These are phyloP conservation scores for Trichocomaceae sp. DNA, from an alignment of 2,329 filamentous ascomycete genomes.

Conservation along the genomic window DNA sequence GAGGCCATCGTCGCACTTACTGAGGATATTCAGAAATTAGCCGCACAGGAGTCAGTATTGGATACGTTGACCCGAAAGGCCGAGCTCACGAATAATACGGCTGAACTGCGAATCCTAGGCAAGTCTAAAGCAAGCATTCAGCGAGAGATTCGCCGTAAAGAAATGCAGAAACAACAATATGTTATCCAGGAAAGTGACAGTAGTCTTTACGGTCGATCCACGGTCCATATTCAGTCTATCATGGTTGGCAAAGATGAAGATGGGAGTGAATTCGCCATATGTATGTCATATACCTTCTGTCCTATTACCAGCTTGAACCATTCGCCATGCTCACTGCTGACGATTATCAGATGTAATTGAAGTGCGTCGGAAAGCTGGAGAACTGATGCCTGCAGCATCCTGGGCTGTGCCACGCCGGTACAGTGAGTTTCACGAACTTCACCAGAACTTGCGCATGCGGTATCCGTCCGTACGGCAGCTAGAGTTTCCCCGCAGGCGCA, in stretches of 20 bases:
- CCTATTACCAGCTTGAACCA: conserved; percentile 15
- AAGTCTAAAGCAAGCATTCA: conserved; percentile 93
- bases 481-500: conserved; percentile 83
- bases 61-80: conserved; percentile 90
- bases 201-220: conserved; percentile 86
- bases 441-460: conserved; percentile 75
- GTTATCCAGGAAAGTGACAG: conserved; percentile 97
- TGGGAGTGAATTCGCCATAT: conserved; percentile 87
- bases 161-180: conserved; percentile 93
- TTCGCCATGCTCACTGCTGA: neutral
- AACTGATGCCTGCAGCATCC: conserved; percentile 92
- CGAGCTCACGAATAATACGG: conserved; percentile 92
- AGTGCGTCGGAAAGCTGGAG: conserved; percentile 80
- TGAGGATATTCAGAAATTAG: conserved; percentile 81
- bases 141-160: conserved; percentile 85
- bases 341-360: conserved; percentile 66
- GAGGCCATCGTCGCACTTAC: conserved; percentile 88
- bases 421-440: conserved; percentile 92
- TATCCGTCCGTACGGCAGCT: conserved; percentile 84
- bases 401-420: conserved; percentile 93
- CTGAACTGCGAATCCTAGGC: conserved; percentile 80
- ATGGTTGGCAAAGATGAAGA: conserved; percentile 89
- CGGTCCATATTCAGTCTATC: conserved; percentile 82
- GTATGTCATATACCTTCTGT: conserved; percentile 34
- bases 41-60: conserved; percentile 81